Percentiles rank a stretch among this genome's conserved stretches.
Conservation (phyloP, 2,329 filamentous ascomycete genomes). For the Sclerotinia trifoliorum region DNA sequence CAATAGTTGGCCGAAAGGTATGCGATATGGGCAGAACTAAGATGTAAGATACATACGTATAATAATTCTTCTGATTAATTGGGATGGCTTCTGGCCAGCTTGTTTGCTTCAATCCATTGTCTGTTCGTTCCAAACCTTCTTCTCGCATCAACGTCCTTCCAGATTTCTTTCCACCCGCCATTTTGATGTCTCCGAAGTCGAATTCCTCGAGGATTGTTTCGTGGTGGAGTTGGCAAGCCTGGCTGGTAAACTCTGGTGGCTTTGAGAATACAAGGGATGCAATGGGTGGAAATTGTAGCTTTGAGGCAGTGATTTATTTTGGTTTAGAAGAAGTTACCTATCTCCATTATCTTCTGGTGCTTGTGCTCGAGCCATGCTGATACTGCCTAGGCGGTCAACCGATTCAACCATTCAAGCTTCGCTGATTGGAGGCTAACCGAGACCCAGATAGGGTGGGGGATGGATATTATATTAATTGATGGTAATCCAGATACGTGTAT, state of each 20-base stretch:
- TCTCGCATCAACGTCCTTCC: constrained; percentile 41
- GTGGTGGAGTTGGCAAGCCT: not conserved
- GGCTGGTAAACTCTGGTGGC: not conserved
- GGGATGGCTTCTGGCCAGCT: constrained; percentile 90
- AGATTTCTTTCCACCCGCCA: constrained; percentile 41
- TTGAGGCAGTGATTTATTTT: constrained; percentile 2
- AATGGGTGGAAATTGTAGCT: not conserved
- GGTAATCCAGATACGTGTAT: too few relatives aligned
- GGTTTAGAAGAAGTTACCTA: not conserved
- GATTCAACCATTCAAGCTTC: not conserved
- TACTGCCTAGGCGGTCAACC: not conserved
- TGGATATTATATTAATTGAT: too few relatives aligned
- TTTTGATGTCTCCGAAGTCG: constrained; percentile 21
- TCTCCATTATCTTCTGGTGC: not conserved
- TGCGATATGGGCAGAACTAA: not conserved
- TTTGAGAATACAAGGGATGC: not conserved
- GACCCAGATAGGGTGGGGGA: not conserved
- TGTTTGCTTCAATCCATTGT: constrained; percentile 96
- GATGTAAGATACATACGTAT: constrained; percentile 65
- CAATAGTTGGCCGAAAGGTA: not conserved
- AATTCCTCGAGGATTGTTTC: not conserved
- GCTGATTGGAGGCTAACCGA: constrained; percentile 13
- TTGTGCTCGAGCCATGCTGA: not conserved
- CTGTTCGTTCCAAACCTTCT: constrained; percentile 82
- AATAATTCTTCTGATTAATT: constrained; percentile 99